Base-by-base conservation (phyloP, 108 stramenopile species). In the Conticribra weissflogii region DNA sequence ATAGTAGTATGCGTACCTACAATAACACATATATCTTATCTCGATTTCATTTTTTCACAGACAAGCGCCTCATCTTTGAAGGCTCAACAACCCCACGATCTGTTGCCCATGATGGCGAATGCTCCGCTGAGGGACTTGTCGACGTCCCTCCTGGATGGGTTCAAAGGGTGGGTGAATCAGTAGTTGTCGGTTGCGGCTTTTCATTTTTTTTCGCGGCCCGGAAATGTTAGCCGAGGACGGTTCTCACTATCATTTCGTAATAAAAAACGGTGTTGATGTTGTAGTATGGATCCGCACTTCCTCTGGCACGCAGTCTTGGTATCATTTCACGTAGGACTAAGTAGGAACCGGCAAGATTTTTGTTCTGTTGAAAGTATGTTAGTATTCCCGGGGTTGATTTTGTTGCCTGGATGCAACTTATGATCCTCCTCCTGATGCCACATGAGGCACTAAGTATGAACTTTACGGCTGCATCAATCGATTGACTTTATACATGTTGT, bases 81-180 rank as follows among this genome's bases (percentile, higher is more conserved):
- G n/a, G n/a, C n/a, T n/a, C n/a, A n/a, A n/a, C n/a, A n/a, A n/a
- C n/a, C n/a, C n/a, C n/a, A n/a, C n/a, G n/a, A n/a, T n/a, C n/a
- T n/a, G n/a, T 47, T 27, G 24, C 65, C 57, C 66, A 79, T 79
- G 78, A 72, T 79, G 78, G 41, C 71, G 45, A 76, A 76, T 51
- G 59, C 59, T 5, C 61, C 67, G 18, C 54, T 72, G 19, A 62
- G 66, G 22, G 60, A 50, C 59, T 53, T 59, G 29, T n/a, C n/a
- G n/a, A 34, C 71, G 22, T 72, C 66, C 47, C 25, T 79, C 58
- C 36, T 79, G 3, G 78, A 79, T 19, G 71, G 62, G 12, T 50
- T 79, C 41, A 62, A 78, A 15, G 71, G 78, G 78, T 79, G 78
- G 68, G 78, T 79, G 25, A 41, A 23, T 2, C 28, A 18, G 54